These are phyloP conservation scores for Penicillium frequentans DNA, from an alignment of 2,329 filamentous ascomycete genomes.

Conservation along the genomic window DNA sequence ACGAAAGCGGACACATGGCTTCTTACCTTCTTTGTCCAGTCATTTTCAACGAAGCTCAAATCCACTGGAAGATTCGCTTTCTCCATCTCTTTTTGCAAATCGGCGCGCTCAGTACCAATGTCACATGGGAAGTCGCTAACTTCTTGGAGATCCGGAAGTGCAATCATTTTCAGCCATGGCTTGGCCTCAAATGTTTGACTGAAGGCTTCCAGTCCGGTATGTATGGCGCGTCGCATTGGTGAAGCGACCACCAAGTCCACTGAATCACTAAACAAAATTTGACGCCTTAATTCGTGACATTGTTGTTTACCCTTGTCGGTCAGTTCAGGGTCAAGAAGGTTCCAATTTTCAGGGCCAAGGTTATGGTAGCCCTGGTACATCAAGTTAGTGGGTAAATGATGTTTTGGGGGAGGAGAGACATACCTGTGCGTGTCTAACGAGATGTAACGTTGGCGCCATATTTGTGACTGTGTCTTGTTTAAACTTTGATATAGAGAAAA, in stretches of 20 bases:
- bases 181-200: constrained; percentile 46
- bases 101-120: constrained; percentile 58
- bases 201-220: constrained; percentile 70
- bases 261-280: constrained; percentile 62
- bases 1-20: not conserved
- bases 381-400: not conserved
- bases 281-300: constrained; percentile 59
- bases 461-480: not conserved
- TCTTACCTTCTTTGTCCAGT: constrained; percentile 9
- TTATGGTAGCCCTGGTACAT: constrained; percentile 69
- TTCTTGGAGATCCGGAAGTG: constrained; percentile 73
- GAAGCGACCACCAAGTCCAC: constrained; percentile 69
- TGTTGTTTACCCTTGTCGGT: constrained; percentile 69
- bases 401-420: not conserved
- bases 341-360: constrained; percentile 63
- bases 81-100: constrained; percentile 60
- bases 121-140: constrained; percentile 70
- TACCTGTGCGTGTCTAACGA: constrained; percentile 8
- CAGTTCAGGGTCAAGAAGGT: constrained; percentile 68
- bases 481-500: not conserved
- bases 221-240: constrained; percentile 72
- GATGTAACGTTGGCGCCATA: constrained; percentile 9
- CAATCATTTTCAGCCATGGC: constrained; percentile 52
- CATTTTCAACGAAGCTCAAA: constrained; percentile 2
- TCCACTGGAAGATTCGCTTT: constrained; percentile 56